Percentiles rank a stretch among this genome's conserved stretches.
These are phyloP conservation scores for Colletotrichum graminicola DNA, from an alignment of 2,329 filamentous ascomycete genomes.

Conservation along the genomic window DNA sequence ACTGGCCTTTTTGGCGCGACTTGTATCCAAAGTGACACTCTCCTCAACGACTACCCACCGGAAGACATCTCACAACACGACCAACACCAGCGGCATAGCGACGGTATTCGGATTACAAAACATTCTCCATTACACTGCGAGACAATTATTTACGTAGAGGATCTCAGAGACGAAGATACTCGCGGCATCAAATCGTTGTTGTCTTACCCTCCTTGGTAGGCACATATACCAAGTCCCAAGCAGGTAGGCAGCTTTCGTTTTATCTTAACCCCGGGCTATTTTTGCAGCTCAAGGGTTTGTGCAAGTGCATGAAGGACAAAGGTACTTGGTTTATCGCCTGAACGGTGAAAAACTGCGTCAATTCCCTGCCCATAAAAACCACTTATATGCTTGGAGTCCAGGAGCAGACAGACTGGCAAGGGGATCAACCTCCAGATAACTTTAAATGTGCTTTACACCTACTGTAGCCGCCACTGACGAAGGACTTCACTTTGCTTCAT, in stretches of 20 bases:
- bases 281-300: neutral
- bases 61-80: constrained; percentile 22
- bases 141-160: neutral
- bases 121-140: neutral
- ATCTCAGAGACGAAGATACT: neutral
- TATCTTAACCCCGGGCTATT: neutral
- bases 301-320: neutral
- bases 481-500: neutral
- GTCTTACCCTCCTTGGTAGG: constrained; percentile 22
- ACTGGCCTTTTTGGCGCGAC: constrained; percentile 41
- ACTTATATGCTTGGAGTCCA: neutral
- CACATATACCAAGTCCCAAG: constrained; percentile 16
- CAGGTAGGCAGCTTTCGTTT: constrained; percentile 15
- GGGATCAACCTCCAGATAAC: neutral
- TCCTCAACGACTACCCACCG: constrained; percentile 27
- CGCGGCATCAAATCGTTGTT: neutral
- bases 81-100: neutral
- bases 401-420: neutral
- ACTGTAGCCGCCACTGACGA: neutral
- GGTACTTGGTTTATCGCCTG: too few relatives aligned
- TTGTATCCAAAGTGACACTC: constrained; percentile 32
- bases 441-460: neutral
- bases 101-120: neutral
- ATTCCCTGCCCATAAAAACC: neutral
- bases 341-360: neutral